Evolutionary conservation across 2,329 filamentous ascomycete genomes (phyloP).

Genomic region (Botrytis squamosa): DNA sequence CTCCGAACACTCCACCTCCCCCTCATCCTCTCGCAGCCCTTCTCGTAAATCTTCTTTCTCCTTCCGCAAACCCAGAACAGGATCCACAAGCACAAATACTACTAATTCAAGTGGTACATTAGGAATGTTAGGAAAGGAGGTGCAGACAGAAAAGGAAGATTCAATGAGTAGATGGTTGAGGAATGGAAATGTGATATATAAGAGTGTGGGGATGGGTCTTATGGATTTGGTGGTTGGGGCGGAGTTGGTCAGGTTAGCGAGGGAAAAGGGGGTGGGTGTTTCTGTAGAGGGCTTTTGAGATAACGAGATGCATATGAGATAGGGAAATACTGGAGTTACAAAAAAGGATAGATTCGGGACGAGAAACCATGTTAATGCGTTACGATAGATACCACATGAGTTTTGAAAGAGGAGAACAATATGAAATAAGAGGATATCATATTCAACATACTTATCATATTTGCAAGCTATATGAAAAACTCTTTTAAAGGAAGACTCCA

Average conservation of each 20-base stretch:
- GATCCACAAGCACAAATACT: conserved; percentile 22
- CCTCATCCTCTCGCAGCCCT: conserved; percentile 11
- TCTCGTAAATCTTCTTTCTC: conserved; percentile 29
- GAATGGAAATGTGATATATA: conserved; percentile 65
- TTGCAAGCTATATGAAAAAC: neutral
- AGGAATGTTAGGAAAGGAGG: conserved; percentile 26
- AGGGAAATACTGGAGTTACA: neutral
- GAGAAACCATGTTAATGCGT: neutral
- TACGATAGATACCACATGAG: conserved; percentile 8
- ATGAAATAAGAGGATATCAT: neutral
- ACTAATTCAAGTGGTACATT: conserved; percentile 24
- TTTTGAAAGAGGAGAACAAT: neutral
- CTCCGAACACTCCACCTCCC: neutral
- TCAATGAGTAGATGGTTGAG: conserved; percentile 56
- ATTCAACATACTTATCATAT: neutral
- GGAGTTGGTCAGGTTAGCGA: conserved; percentile 56
- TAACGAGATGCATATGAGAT: neutral
- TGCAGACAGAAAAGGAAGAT: conserved; percentile 44
- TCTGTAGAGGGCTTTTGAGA: conserved; percentile 52
- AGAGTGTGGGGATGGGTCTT: conserved; percentile 63
- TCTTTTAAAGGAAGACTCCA: neutral
- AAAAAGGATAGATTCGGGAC: neutral
- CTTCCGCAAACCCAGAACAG: conserved; percentile 21
- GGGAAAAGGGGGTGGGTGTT: conserved; percentile 54
- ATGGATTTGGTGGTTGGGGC: conserved; percentile 65